Base-by-base conservation (phyloP, 2,329 filamentous ascomycete species). In the Verruconis gallopava region DNA sequence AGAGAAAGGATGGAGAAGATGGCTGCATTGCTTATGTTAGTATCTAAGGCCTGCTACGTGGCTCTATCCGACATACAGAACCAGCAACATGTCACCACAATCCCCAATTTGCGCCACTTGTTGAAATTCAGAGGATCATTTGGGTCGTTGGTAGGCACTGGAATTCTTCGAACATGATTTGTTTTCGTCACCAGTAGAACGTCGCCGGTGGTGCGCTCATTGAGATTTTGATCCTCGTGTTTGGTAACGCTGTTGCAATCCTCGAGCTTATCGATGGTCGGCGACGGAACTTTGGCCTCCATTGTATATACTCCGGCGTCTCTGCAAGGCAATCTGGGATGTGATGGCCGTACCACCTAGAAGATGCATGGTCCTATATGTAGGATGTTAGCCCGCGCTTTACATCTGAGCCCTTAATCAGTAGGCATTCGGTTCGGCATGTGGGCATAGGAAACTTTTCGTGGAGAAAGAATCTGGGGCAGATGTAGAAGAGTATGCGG, bases 1-100 rank as follows among this genome's bases (percentile, higher is more conserved):
- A 71, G 62, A 38, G 72, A 61, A 30, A 68, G 67, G 61, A 72
- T 44, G 2, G 49, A 50, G 44, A 55, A 53, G 37, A 55, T 50
- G 3, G 46, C 37, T 30, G 40, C 13, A 41, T 20, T n/a, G 9
- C 35, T 14, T 11, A 38, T 44, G 4, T 42, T 19, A 28, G 44
- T 32, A 37, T 45, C 9, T n/a, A n/a, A 30, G n/a, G 25, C 25
- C 25, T 39, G n/a, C 38, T n/a, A 30, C 6, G 9, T 30, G 9
- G 25, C 9, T n/a, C 9, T 9, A 9, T n/a, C 34, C 42, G 40
- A 19, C 49, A 46, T 21, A 52, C 42, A 53, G 40, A 55, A 58
- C 52, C 55, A 57, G 41, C 56, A 57, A 42, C 53, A 56, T 33
- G 49, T 45, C 12, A 48, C 33, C 1, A 51, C 40, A 9, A 53